phyloP scores from a whole-genome alignment of 306 rosid species.

The Oxytropis ochrocephala region DNA sequence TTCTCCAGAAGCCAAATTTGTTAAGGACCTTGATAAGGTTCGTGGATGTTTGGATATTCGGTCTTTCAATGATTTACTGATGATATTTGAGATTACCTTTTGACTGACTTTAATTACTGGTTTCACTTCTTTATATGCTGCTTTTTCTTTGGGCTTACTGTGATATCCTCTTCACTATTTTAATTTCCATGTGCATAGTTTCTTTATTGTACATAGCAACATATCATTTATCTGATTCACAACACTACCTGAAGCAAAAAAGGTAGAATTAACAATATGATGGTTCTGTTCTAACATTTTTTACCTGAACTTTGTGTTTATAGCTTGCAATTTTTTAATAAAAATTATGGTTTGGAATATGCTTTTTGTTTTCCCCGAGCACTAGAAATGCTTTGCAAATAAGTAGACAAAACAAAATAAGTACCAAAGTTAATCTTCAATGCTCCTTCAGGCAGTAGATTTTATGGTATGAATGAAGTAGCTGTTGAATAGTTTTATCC shows the following conservation, averaged over 20 bases:
- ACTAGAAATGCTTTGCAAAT: background rate
- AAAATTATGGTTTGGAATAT: background rate
- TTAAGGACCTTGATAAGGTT: conserved; percentile 91
- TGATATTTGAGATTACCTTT: background rate
- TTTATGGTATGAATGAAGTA: background rate
- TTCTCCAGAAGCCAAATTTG: conserved; percentile 83
- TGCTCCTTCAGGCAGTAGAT: background rate
- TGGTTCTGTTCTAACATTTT: background rate
- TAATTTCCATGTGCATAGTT: background rate
- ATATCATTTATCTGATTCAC: background rate
- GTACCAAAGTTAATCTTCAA: background rate
- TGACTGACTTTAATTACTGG: background rate
- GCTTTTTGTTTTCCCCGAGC: background rate
- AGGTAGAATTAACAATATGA: background rate
- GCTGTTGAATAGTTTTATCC: background rate
- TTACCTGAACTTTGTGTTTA: background rate
- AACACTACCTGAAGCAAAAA: background rate
- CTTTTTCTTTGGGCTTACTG: background rate
- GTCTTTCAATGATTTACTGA: conserved; percentile 10
- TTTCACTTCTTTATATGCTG: background rate
- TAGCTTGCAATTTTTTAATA: background rate
- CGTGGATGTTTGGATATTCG: background rate
- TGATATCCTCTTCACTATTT: background rate
- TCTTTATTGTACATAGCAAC: background rate
- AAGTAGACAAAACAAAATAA: background rate